A percentile compares a stretch with the other conserved stretches of the same genome.
These are phyloP conservation scores for Ogataea henricii DNA, from an alignment of 805 yeast species.

Conservation along the genomic window DNA sequence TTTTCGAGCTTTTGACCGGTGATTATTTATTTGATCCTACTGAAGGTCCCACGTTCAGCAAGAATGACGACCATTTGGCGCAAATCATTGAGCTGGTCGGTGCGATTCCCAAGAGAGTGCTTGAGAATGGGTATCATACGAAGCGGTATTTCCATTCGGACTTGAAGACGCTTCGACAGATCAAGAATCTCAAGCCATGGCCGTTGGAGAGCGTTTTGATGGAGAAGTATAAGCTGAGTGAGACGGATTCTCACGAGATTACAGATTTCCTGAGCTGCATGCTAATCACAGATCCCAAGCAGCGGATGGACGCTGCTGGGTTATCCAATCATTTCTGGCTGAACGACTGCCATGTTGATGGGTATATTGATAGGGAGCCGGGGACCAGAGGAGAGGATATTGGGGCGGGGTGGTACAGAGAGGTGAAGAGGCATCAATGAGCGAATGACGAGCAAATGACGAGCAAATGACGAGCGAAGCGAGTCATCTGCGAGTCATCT, in stretches of 20 bases:
- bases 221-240: conserved; percentile 80
- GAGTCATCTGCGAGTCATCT: too few relatives aligned
- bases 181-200: conserved; percentile 87
- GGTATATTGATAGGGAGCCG: conserved; percentile 72
- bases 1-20: conserved; percentile 90
- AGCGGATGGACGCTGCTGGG: conserved; percentile 95
- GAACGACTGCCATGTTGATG: conserved; percentile 75
- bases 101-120: conserved; percentile 53
- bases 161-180: conserved; percentile 60
- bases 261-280: conserved; percentile 81
- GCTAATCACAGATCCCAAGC: conserved; percentile 75
- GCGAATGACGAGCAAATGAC: too few relatives aligned
- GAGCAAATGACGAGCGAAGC: too few relatives aligned
- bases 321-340: conserved; percentile 87
- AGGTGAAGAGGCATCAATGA: conserved; percentile 40
- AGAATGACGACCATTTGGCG: conserved; percentile 96
- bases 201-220: conserved; percentile 74
- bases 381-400: conserved; percentile 87
- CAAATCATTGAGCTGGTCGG: conserved; percentile 75
- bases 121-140: conserved; percentile 63
- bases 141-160: conserved; percentile 37
- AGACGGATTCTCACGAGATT: conserved; percentile 68
- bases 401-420: conserved; percentile 81
- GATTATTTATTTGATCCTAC: conserved; percentile 93
- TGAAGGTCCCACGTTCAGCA: conserved; percentile 70